phyloP scores from a whole-genome alignment of 345 rosid species.

The Syzygium aqueum region DNA sequence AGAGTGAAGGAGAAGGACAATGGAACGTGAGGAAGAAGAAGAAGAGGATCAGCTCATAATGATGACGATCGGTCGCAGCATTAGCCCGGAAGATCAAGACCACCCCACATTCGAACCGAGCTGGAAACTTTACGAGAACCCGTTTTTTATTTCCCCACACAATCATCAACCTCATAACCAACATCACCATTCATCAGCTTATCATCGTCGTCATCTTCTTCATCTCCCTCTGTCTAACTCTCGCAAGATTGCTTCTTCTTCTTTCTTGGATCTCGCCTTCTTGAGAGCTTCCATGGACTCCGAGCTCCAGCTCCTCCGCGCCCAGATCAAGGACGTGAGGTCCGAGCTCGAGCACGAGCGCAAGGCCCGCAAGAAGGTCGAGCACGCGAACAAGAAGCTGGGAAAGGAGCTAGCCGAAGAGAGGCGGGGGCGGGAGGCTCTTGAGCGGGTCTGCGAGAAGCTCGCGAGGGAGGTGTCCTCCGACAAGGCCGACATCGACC shows the following conservation, averaged over 20 bases:
- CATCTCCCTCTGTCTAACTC: slow-evolving; percentile 17
- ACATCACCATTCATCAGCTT: slow-evolving; percentile 13
- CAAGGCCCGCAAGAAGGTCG: slow-evolving; percentile 50
- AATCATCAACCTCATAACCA: slow-evolving; percentile 42
- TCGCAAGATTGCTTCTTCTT: slow-evolving; percentile 24
- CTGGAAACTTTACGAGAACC: slow-evolving; percentile 5
- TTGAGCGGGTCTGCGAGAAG: slow-evolving; percentile 51
- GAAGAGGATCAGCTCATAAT: background rate
- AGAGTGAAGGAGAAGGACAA: background rate
- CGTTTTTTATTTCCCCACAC: background rate
- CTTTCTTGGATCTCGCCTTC: slow-evolving; percentile 39
- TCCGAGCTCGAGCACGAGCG: slow-evolving; percentile 64
- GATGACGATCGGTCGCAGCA: slow-evolving; percentile 40
- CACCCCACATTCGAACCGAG: slow-evolving; percentile 12
- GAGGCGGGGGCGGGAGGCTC: slow-evolving; percentile 47
- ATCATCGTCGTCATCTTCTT: slow-evolving; percentile 11
- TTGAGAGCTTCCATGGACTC: background rate
- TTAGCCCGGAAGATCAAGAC: background rate
- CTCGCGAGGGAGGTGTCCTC: slow-evolving; percentile 45
- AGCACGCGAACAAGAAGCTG: slow-evolving; percentile 48
- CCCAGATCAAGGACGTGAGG: slow-evolving; percentile 54
- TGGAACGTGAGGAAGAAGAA: background rate
- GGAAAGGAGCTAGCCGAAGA: slow-evolving; percentile 60
- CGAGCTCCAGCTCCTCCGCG: slow-evolving; percentile 22
- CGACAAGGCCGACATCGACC: slow-evolving; percentile 39